Evolutionary conservation across 2,329 filamentous ascomycete species (phyloP).

Genomic region (Hypoxylon sp.): DNA sequence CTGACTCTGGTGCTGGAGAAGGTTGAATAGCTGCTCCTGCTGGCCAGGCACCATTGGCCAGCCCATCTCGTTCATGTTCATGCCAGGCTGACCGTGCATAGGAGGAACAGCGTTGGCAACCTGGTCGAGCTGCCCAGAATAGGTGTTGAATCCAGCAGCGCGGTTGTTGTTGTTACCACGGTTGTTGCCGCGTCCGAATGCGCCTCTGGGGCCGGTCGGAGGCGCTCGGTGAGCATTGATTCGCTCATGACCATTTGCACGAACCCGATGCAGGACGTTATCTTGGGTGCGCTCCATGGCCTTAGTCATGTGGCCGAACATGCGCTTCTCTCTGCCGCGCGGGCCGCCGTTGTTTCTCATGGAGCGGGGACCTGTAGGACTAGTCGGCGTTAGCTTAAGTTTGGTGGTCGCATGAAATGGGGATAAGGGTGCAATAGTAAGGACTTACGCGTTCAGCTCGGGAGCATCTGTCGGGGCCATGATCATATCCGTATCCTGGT

Average conservation of each 20-base stretch:
- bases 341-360: constrained; percentile 73
- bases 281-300: constrained; percentile 81
- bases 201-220: constrained; percentile 74
- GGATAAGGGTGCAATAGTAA: not conserved
- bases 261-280: constrained; percentile 80
- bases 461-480: constrained; percentile 57
- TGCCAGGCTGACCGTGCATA: constrained; percentile 49
- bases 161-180: constrained; percentile 55
- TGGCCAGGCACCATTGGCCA: constrained; percentile 59
- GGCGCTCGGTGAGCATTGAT: constrained; percentile 82
- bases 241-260: constrained; percentile 75
- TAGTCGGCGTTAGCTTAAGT: constrained; percentile 58
- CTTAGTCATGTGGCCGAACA: constrained; percentile 85
- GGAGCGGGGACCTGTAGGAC: constrained; percentile 91
- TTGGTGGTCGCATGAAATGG: constrained; percentile 14
- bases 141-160: constrained; percentile 58
- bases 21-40: constrained; percentile 75
- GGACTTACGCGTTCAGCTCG: constrained; percentile 67
- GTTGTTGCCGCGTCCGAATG: constrained; percentile 57
- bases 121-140: constrained; percentile 55
- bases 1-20: constrained; percentile 86
- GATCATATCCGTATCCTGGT: constrained; percentile 78
- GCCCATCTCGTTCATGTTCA: constrained; percentile 54
- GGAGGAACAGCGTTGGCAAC: constrained; percentile 52
- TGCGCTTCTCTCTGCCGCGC: constrained; percentile 73